Evolutionary conservation across 306 rosid genomes (phyloP).

Genomic region (Malus fusca): DNA sequence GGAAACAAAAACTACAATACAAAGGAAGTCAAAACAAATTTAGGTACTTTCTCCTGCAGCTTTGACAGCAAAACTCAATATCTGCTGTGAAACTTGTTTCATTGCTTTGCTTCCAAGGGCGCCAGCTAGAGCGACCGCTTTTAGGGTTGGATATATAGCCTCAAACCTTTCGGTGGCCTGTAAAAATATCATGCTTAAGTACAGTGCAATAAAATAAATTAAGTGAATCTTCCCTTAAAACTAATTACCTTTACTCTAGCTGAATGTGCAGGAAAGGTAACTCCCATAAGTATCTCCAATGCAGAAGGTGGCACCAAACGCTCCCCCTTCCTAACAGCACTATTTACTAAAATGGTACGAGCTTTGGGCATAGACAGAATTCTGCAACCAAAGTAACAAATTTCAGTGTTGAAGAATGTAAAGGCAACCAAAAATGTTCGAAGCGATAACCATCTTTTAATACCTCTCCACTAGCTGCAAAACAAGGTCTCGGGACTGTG

Average conservation of each 20-base stretch:
- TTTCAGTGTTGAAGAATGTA: neutral
- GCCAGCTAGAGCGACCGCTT: slow-evolving; percentile 85
- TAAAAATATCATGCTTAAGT: slow-evolving; percentile 12
- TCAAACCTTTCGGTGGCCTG: slow-evolving; percentile 97
- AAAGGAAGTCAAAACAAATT: neutral
- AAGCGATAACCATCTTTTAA: slow-evolving; percentile 5
- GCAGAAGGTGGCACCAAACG: slow-evolving; percentile 76
- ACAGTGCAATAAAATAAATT: neutral
- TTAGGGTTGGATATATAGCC: slow-evolving; percentile 68
- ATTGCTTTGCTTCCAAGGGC: slow-evolving; percentile 83
- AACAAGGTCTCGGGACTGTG: slow-evolving; percentile 81
- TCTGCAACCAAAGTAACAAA: slow-evolving; percentile 36
- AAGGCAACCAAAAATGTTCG: neutral
- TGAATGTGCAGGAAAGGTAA: slow-evolving; percentile 65
- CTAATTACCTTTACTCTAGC: slow-evolving; percentile 71
- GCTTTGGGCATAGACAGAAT: slow-evolving; percentile 84
- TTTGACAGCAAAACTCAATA: slow-evolving; percentile 50
- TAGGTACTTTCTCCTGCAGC: slow-evolving; percentile 79
- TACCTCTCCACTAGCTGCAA: slow-evolving; percentile 88
- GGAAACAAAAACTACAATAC: neutral
- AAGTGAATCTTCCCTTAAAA: slow-evolving; percentile 8
- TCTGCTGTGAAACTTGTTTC: slow-evolving; percentile 82
- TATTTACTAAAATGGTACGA: slow-evolving; percentile 62
- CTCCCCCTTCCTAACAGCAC: slow-evolving; percentile 91
- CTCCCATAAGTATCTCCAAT: slow-evolving; percentile 60